Evolutionary conservation across 305 asterid genomes (phyloP), one percentile per base, ranked within the genome.

Genomic region (Solanum aculeatissimum): DNA sequence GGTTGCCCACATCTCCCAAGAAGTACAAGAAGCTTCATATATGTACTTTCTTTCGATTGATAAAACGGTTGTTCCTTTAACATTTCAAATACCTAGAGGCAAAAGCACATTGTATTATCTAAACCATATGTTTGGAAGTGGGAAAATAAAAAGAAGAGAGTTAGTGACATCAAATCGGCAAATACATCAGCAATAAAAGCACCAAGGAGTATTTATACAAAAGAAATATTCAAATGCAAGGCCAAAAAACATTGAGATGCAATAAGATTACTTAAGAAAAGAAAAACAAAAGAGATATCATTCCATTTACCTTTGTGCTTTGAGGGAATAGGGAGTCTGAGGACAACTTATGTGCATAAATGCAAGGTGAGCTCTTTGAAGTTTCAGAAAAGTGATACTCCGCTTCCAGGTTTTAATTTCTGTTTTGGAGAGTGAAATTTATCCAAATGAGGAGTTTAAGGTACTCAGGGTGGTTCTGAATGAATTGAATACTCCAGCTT

Each of bases 1-100:
- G 99, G 98, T 69, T 97, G 97, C 29, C 98, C 99, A 54, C 91
- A 90, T 88, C 89, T 93, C 53, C 98, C 98, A 8, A 97, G 98
- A 87, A 97, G 99, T 85, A 95, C 97, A 51, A 95, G 87, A 83
- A 97, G 94, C 92, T 87, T 94, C 98, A 97, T 91, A 83, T 94
- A 97, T 12, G 99, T 92, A 54, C 95, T 95, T 87, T 94, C 97
- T 88, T 93, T 97, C 16, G 96, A 96, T 53, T 91, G 93, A 90
- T 95, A 97, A 90, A 97, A 97, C 23, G 96, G 90, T 81, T 95
- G 99, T 80, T 83, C 87, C 92, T 86, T 97, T n/a, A 97, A 89
- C 98, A 97, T 95, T 90, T 90, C 96, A 90, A 97, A 94, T 69
- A 97, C 98, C 98, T 97, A 85, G 45, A 85, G 6, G 82, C 12